Base-by-base conservation (phyloP, 345 rosid genomes). In the Brassica incana region DNA sequence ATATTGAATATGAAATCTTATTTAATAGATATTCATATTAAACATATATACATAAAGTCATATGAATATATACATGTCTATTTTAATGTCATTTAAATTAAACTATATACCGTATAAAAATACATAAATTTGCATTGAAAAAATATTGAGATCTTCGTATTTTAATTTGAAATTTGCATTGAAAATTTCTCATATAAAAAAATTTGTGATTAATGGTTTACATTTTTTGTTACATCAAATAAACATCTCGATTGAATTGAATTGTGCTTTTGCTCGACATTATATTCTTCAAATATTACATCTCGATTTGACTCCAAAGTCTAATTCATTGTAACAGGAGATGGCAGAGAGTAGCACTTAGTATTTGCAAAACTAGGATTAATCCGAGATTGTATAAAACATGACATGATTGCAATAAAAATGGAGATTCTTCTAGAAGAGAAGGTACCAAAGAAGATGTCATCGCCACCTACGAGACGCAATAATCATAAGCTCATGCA, bases 401-500 rank as follows among this genome's bases (percentile, higher is more conserved):
- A 63, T 32, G 40, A n/a, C 11, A 30, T 29, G n/a, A 65, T 64
- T 45, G 29, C 65, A 52, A 75, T 27, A 76, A 76, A 36, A 27
- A 69, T 60, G 58, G 25, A 77, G 50, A 30, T 8, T 60, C 62
- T 35, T 62, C 54, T 32, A 32, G 29, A 32, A 69, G 38, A 52
- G 2, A 58, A 27, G 74, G 11, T 32, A 52, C 69, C 3, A 61
- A 69, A 61, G 10, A 69, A 12, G 54, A 48, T 77, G 27, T 12
- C 75, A 70, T 6, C 32, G 40, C 69, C 30, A 77, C 75, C 54
- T 61, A 77, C 35, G 52, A 54, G 45, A 25, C 72, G 12, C 15
- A 71, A 52, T 50, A 32, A 29, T 20, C 56, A 69, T 14, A 69
- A 69, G 65, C 70, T 33, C 15, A n/a, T 52, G 8, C 43, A 62